Conservation (phyloP, 257 asterid genomes). For the Rhazya stricta region DNA sequence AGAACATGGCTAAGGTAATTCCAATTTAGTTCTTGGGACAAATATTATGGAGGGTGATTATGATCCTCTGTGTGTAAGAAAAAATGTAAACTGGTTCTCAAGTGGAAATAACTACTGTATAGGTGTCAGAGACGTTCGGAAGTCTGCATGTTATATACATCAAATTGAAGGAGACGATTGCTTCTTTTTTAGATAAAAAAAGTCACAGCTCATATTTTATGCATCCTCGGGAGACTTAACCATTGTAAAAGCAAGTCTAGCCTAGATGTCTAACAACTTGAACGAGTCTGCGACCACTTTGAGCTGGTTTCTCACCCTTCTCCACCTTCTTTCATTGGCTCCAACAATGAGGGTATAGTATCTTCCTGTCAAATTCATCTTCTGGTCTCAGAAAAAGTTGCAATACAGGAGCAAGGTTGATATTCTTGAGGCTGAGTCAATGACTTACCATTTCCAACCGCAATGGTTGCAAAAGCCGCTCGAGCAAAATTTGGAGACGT, state of each 20-base stretch:
- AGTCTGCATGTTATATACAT: not conserved
- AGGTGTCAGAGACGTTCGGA: not conserved
- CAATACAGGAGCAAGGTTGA: not conserved
- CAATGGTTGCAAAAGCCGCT: slow-evolving; percentile 85
- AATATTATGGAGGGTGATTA: not conserved
- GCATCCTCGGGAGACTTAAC: not conserved
- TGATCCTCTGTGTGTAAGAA: too few species aligned
- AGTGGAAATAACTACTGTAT: not conserved
- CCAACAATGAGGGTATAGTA: slow-evolving; percentile 78
- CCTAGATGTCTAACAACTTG: slow-evolving; percentile 55
- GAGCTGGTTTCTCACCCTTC: slow-evolving; percentile 55
- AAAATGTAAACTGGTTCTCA: not conserved
- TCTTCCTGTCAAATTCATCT: slow-evolving; percentile 47
- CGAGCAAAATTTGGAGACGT: slow-evolving; percentile 65
- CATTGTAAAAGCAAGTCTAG: not conserved
- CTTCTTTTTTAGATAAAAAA: not conserved
- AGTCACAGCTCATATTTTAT: not conserved
- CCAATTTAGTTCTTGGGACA: not conserved
- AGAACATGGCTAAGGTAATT: not conserved
- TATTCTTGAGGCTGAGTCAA: not conserved
- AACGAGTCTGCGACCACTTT: slow-evolving; percentile 90
- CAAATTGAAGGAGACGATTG: not conserved
- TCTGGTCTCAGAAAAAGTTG: not conserved
- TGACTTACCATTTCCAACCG: slow-evolving; percentile 66
- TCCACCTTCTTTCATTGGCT: slow-evolving; percentile 83